These are phyloP conservation scores for Solanum pinnatisectum DNA, from an alignment of 257 asterid species.

Conservation along the genomic window DNA sequence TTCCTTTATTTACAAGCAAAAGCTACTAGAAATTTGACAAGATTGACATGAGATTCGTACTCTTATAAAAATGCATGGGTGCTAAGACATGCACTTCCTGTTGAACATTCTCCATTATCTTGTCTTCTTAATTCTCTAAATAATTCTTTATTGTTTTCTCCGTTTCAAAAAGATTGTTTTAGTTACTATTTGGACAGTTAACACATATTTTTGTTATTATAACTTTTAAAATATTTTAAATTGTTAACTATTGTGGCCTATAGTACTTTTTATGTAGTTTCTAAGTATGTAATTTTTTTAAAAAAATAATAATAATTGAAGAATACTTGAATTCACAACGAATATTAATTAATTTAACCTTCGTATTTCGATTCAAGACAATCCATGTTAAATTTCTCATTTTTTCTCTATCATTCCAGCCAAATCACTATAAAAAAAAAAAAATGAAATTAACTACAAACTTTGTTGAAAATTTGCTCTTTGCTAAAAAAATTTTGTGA, in stretches of 20 bases:
- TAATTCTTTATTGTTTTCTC: background rate
- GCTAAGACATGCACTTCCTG: constrained; percentile 11
- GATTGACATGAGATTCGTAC: constrained; percentile 12
- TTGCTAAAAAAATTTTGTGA: background rate
- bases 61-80: constrained; percentile 13
- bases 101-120: background rate
- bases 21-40: constrained; percentile 3
- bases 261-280: background rate
- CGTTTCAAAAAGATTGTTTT: no score
- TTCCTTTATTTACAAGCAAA: background rate
- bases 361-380: rapidly evolving
- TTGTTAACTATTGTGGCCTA: rapidly evolving
- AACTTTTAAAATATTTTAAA: background rate
- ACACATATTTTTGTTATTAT: rapidly evolving
- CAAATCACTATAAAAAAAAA: background rate
- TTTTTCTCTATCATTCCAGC: background rate
- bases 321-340: background rate
- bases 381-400: background rate
- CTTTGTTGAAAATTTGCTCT: background rate
- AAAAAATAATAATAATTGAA: no score
- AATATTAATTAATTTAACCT: background rate
- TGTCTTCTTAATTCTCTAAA: background rate
- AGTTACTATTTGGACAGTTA: no score
- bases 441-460: background rate
- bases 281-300: no score